Evolutionary conservation across 257 asterid genomes (phyloP), one percentile per base, ranked within the genome.

Genomic region (Vinca minor): DNA sequence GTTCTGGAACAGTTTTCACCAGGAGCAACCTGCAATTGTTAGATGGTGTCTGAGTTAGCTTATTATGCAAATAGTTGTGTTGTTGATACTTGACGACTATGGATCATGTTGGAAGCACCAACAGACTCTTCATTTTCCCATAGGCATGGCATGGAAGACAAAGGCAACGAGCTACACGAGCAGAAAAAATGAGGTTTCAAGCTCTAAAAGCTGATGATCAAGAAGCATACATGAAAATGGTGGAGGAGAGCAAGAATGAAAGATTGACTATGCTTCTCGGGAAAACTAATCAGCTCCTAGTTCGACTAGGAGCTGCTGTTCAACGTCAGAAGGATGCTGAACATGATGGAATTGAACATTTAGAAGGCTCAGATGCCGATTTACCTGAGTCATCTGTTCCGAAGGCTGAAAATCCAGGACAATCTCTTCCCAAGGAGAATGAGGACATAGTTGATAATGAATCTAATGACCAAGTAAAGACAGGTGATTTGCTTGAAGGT

Each of bases 91-190:
- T 18, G 29, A 31, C 31, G 46, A 48, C 44, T 64, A 47, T 42
- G 17, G 31, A 31, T 49, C 44, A 31, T 28, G n/a, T 50, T 65
- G 36, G 20, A 29, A 31, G 8, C 45, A 71, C 52, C 38, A 36
- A 66, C 41, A 57, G 31, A 58, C 49, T 13, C 15, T 55, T 58
- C 14, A 1, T 10, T 54, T 55, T 68, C 72, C 50, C 15, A 35
- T 83, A 93, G 99, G 94, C 97, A 64, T 93, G 99, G 99, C 99
- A 93, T 81, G 99, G 87, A 69, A 89, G 95, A 77, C 86, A 89
- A 72, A 84, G 92, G 82, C 99, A 93, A 76, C 88, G 96, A 68
- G 99, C 97, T 72, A 84, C 99, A 50, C 80, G 99, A 50, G 95
- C 96, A 63, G 97, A 93, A 74, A 89, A 89, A 69, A 55, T 89